Base-by-base conservation (phyloP, 768 basidiomycete species). In the Coprinopsis cinerea region DNA sequence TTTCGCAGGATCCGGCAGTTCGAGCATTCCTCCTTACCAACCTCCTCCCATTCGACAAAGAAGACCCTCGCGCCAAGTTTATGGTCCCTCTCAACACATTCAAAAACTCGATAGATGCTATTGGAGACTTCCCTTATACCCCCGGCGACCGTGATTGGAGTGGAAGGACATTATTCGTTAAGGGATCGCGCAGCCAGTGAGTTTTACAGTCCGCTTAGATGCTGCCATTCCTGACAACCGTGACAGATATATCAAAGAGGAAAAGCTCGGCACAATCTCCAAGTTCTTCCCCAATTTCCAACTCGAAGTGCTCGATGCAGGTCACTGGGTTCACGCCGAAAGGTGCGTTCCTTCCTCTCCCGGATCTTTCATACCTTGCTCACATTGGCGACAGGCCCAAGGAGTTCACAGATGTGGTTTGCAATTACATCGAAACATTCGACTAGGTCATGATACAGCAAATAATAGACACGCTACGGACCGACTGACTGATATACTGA, bases 11-110 rank as follows among this genome's bases (percentile, higher is more conserved):
- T 44, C 67, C 86, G 0, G 69, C 73, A 32, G 75, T 88, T 23
- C 82, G 88, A 27, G 83, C 88, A 32, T 97, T 93, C 68, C 72
- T 97, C 15, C 72, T 95, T 24, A 94, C 93, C 13, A 97, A 97
- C 67, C 72, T 92, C 18, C 63, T 77, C 18, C 66, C 59, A 50
- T 48, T 49, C 65, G 47, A 52, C 5, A 47, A 59, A 61, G 15
- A 60, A 45, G 48, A 51, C 51, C 52, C 53, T 1, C 22, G 59
- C 40, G 59, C 60, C 15, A 74, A 71, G 51, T 94, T 94, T 64
- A 78, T 81, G 11, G 71, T 95, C 27, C 91, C 93, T 0, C 64
- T 94, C 13, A 69, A 78, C 13, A 80, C 85, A 45, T 67, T 95
- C 22, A 70, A 71, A 3, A 68, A 74, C 5, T 73, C 79, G 0